These are phyloP conservation scores for Pyrus hybrid DNA, from an alignment of 331 rosid genomes.

Conservation along the genomic window DNA sequence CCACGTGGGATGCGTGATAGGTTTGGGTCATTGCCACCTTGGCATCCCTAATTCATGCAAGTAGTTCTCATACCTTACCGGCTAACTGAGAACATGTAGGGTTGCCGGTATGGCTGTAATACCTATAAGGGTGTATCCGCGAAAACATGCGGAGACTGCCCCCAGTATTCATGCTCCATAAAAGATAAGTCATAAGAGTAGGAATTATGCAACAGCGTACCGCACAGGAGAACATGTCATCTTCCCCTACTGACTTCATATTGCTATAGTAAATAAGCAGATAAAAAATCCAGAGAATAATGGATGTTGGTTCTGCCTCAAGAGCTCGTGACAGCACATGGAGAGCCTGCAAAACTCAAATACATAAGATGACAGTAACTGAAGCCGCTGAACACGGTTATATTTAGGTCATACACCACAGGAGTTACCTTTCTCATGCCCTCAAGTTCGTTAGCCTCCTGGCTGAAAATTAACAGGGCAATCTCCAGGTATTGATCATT, in stretches of 20 bases:
- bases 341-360: slow-evolving; percentile 67
- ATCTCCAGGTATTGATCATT: slow-evolving; percentile 69
- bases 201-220: slow-evolving; percentile 50
- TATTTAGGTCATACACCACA: not conserved
- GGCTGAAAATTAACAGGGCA: slow-evolving; percentile 72
- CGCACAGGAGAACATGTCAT: slow-evolving; percentile 90
- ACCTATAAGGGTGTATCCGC: not conserved
- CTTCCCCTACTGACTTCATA: slow-evolving; percentile 54
- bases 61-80: not conserved
- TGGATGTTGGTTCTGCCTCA: slow-evolving; percentile 66
- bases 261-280: slow-evolving; percentile 68
- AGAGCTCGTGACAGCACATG: slow-evolving; percentile 65
- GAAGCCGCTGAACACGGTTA: slow-evolving; percentile 11
- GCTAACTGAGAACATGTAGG: not conserved
- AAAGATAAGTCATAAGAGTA: slow-evolving; percentile 2
- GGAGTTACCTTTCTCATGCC: slow-evolving; percentile 72
- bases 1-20: too few species aligned
- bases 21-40: too few species aligned
- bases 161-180: not conserved
- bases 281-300: slow-evolving; percentile 66
- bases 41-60: too few species aligned
- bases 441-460: slow-evolving; percentile 55
- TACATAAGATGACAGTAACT: slow-evolving; percentile 15
- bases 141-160: not conserved
- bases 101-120: not conserved